Evolutionary conservation across 176 grass and related monocot species (phyloP).

Genomic region (Ensete glaucum): DNA sequence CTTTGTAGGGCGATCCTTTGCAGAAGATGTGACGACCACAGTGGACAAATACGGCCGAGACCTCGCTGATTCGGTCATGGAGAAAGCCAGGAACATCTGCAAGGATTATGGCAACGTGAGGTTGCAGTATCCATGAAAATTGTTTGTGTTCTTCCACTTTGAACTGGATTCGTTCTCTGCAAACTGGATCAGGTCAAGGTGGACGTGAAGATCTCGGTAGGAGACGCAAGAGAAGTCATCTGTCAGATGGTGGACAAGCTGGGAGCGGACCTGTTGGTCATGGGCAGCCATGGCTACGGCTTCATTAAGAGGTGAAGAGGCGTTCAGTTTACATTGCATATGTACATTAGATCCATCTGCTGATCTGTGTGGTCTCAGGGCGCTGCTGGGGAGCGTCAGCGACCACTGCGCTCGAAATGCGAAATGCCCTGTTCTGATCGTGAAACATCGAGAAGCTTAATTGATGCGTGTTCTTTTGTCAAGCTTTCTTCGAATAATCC

Average conservation of each 20-base stretch:
- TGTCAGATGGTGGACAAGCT: constrained; percentile 2
- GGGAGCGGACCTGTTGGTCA: constrained; percentile 21
- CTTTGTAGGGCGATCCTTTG: constrained; percentile 41
- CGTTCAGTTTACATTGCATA: no score
- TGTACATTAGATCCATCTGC: no score
- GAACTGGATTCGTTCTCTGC: not conserved
- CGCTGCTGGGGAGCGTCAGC: constrained; percentile 52
- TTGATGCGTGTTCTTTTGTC: not conserved
- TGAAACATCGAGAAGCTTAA: constrained; percentile 13
- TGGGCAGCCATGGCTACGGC: constrained; percentile 29
- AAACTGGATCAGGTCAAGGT: constrained; percentile 25
- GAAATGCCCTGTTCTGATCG: constrained; percentile 47
- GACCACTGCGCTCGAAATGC: constrained; percentile 50
- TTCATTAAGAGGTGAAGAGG: constrained; percentile 15
- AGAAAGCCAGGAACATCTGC: constrained; percentile 60
- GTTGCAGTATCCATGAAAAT: not conserved
- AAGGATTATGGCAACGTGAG: constrained; percentile 37
- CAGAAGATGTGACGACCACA: constrained; percentile 45
- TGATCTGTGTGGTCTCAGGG: constrained; percentile 14
- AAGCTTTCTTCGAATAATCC: no score
- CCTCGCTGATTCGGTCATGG: constrained; percentile 51
- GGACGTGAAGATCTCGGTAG: constrained; percentile 17
- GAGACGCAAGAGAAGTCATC: constrained; percentile 22
- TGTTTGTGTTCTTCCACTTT: no score
- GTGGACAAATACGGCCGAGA: constrained; percentile 62